Evolutionary conservation across 1,284 basidiomycete species (phyloP), one percentile per base, ranked within the genome.

Genomic region (Leucocoprinus gongylophorus): DNA sequence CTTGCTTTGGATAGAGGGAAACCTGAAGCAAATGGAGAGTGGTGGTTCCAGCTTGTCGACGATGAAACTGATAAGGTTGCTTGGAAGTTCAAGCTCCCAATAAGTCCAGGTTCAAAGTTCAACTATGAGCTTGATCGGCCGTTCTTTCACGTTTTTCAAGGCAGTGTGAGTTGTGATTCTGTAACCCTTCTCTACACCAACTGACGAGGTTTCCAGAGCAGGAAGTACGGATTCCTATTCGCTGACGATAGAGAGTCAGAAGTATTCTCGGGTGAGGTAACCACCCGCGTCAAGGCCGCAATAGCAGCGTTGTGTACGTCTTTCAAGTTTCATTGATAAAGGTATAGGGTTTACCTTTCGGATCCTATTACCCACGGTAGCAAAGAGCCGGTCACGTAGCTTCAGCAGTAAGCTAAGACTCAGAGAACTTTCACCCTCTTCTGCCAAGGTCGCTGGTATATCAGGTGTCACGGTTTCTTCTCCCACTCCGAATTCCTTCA

Each of bases 111-210:
- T 12, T 26, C 18, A 9, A 46, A 46, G 37, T 84, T 94, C 61
- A 77, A 84, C 52, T 97, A 95, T 68, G 81, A 83, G 59, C 78
- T 88, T 60, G 93, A 97, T 67, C 84, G 88, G 57, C 88, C 91
- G 1, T 97, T 95, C 73, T 97, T 97, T 71, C 93, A 97, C 68
- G 78, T 84, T 29, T 95, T 95, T 67, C 80, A 81, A 29, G 90
- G 88, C 40, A 83, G 87, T 70, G 91, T 93, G 62, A 62, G 85
- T 60, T 47, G 55, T 17, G 12, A 21, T 13, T 40, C 5, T 15
- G 7, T 4, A 10, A 13, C 20, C 21, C 32, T 21, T 39, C 26
- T 7, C n/a, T 12, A 17, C 13, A 39, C 41, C 18, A 46, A 42
- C 10, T 38, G 54, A 26, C 30, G 15, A 43, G 54, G 17, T 50